Conservation (phyloP, 2,329 filamentous ascomycete species). For the Cordyceps cicadae region DNA sequence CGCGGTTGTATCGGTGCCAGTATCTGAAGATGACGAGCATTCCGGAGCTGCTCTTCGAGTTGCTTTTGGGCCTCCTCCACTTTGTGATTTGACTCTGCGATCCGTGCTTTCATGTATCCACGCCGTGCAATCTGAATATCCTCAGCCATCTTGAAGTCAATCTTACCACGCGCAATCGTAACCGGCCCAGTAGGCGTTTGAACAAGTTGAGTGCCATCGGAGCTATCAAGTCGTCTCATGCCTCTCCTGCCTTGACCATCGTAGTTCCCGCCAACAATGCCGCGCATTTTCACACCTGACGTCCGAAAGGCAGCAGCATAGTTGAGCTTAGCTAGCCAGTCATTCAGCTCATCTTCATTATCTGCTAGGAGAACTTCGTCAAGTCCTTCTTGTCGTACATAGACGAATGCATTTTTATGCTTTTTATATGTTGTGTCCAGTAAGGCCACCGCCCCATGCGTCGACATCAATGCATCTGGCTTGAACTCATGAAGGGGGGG, state of each 20-base stretch:
- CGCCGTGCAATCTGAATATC: constrained; percentile 78
- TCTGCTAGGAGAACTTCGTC: constrained; percentile 91
- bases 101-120: constrained; percentile 75
- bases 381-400: constrained; percentile 75
- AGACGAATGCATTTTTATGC: constrained; percentile 91
- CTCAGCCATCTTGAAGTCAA: constrained; percentile 74
- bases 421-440: constrained; percentile 82
- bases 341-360: constrained; percentile 84
- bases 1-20: constrained; percentile 86
- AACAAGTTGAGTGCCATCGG: constrained; percentile 50
- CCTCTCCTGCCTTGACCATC: constrained; percentile 71
- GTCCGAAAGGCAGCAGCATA: constrained; percentile 93
- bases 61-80: constrained; percentile 64
- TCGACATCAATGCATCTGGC: constrained; percentile 87
- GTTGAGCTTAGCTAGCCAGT: constrained; percentile 93
- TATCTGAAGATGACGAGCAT: constrained; percentile 82
- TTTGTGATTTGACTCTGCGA: constrained; percentile 74
- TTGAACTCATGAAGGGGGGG: constrained; percentile 89
- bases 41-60: constrained; percentile 74
- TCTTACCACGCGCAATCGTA: constrained; percentile 61
- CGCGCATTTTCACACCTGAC: constrained; percentile 82
- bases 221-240: constrained; percentile 61
- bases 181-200: constrained; percentile 67
- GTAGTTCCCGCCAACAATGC: constrained; percentile 75
- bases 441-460: constrained; percentile 82